Base-by-base conservation (phyloP, 2,329 filamentous ascomycete genomes). In the Epichloe festucae region DNA sequence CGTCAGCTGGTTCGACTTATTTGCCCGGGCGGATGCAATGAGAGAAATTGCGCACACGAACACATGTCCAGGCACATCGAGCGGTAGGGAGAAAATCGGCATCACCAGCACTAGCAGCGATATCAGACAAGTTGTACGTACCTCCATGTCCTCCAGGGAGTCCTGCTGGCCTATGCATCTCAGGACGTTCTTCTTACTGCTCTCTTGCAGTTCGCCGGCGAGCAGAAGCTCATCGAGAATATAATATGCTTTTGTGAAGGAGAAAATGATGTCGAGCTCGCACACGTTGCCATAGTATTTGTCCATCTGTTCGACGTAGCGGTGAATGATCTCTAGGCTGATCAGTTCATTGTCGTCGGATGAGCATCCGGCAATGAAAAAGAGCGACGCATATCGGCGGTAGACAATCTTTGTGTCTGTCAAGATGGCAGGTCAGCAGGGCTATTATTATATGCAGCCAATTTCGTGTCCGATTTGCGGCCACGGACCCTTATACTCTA, bases 251-350 rank as follows among this genome's bases (percentile, higher is more conserved):
- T 98, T 98, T 62, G 95, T 95, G 70, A 98, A 98, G 68, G 95
- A 97, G 80, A 98, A 98, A 69, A 98, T 98, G 71, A 97, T 96
- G 69, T 97, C 90, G 58, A 98, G 81, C 74, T 98, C 93, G 82
- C 93, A 98, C 54, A 98, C 93, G 69, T 98, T 98, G 70, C 93
- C 93, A 70, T 97, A 98, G 75, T 98, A 98, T 70, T 98, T 98
- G 78, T 98, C 93, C 93, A 98, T 98, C 73, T 98, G 93, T 71
- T 98, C 93, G 65, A 98, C 93, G 68, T 98, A 98, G 71, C 93
- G 89, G 70, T 98, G 93, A 63, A 98, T 94, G 66, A 98, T 89
- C 70, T 98, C 93, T 66, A 98, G 88, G 23, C 89, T 95, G 68
- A 97, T 96, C 65, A 98, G 76, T 68, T 98, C 93, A 71, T 98